Conservation (phyloP, 192 early-diverging fungal genomes). For the Backusella liffmaniae region DNA sequence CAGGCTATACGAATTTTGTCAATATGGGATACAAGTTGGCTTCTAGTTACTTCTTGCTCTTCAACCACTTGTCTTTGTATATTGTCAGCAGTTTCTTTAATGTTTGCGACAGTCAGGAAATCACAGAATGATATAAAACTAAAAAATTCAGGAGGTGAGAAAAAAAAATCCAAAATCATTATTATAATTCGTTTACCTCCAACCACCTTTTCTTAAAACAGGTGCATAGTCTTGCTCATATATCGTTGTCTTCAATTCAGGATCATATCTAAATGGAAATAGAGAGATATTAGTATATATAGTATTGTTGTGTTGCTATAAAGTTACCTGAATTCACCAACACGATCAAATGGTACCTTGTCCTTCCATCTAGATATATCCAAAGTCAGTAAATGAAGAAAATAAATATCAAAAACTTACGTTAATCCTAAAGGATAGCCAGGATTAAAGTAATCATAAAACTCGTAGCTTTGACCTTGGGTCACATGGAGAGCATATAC, state of each 20-base stretch:
- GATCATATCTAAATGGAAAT: conserved; percentile 39
- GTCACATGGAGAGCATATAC: conserved; percentile 43
- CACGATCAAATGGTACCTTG: conserved; percentile 41
- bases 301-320: not conserved
- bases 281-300: not conserved
- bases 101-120: conserved; percentile 54
- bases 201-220: conserved; percentile 45
- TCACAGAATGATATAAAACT: conserved; percentile 52
- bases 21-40: conserved; percentile 36
- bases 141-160: not conserved
- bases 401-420: conserved; percentile 28
- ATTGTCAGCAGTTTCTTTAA: conserved; percentile 41
- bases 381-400: not conserved
- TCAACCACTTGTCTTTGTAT: conserved; percentile 48
- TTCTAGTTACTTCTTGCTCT: conserved; percentile 51
- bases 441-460: conserved; percentile 51
- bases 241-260: conserved; percentile 46
- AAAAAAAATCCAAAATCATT: not conserved
- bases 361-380: conserved; percentile 45
- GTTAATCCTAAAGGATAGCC: conserved; percentile 35
- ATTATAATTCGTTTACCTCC: conserved; percentile 30
- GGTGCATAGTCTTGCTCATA: conserved; percentile 49
- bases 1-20: conserved; percentile 33
- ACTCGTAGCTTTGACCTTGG: conserved; percentile 40
- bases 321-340: conserved; percentile 46